Evolutionary conservation across 2,329 filamentous ascomycete genomes (phyloP).

Genomic region (Talaromyces piceae): DNA sequence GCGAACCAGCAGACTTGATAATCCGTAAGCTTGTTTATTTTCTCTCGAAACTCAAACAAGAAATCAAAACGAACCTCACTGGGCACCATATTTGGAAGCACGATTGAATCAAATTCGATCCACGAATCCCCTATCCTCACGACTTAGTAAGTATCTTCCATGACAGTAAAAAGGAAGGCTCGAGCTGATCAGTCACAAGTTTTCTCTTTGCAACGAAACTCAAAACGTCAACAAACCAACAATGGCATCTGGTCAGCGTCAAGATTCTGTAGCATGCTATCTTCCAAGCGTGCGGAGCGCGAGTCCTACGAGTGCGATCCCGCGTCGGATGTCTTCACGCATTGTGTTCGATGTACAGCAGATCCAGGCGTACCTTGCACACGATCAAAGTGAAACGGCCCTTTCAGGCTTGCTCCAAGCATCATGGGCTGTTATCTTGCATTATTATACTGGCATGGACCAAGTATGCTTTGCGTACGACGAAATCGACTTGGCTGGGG

Average conservation of each 20-base stretch:
- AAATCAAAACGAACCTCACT: neutral
- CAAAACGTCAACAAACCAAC: neutral
- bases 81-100: too few species aligned
- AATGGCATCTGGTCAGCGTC: constrained; percentile 3
- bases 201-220: too few species aligned
- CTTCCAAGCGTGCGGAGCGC: constrained; percentile 28
- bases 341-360: constrained; percentile 22
- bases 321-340: constrained; percentile 30
- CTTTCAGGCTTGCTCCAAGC: constrained; percentile 26
- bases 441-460: constrained; percentile 40
- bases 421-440: constrained; percentile 41
- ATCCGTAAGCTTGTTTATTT: neutral
- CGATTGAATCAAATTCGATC: too few species aligned
- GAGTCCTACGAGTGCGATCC: constrained; percentile 17
- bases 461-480: constrained; percentile 43
- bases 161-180: neutral
- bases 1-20: neutral
- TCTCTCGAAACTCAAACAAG: neutral
- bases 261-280: constrained; percentile 26
- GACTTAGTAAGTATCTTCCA: neutral
- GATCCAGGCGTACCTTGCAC: constrained; percentile 8
- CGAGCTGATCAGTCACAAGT: neutral
- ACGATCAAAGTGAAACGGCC: neutral
- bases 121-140: neutral
- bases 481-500: constrained; percentile 18